Evolutionary conservation across 306 rosid species (phyloP), one percentile per base, ranked within the genome.

Genomic region (Quercus ilex): DNA sequence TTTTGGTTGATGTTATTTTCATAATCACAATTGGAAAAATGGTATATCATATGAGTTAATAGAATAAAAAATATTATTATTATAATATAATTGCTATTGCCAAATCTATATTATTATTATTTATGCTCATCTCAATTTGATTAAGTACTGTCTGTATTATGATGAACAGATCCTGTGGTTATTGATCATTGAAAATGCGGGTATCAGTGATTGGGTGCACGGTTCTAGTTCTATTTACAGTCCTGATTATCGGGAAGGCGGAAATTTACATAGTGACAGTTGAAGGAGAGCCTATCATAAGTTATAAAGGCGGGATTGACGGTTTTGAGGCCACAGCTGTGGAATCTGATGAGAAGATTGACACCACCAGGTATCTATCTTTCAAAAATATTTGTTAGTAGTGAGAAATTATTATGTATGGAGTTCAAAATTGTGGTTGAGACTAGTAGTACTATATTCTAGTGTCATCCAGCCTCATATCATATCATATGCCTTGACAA

Each of bases 271-370:
- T 96, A 63, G 99, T 83, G 33, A 89, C 93, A 7, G 78, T 96
- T 69, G 99, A 96, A 76, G 99, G 98, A 80, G 97, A 96, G 77
- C 99, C 99, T 59, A 79, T 96, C 64, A 91, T 92, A 71, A 96
- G 99, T 88, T 96, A 96, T 53, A 79, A 69, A 71, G 99, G 99
- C 25, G 99, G 87, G 69, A 74, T 91, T 49, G 92, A 89, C 78
- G 99, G 96, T 23, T 93, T 96, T 89, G 93, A 91, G 89, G 99
- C 98, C 79, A 96, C 98, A 83, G 96, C 98, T 51, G 92, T 82
- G 79, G 99, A 96, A 82, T 89, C 97, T 83, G 98, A 93, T 84
- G 99, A 85, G 74, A 89, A 84, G 77, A 91, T 93, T 46, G 99
- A 96, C 76, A 82, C 97, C 68, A 67, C 94, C 73, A 93, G 99